Base-by-base conservation (phyloP, 108 stramenopile species). In the Conticribra weissflogii region DNA sequence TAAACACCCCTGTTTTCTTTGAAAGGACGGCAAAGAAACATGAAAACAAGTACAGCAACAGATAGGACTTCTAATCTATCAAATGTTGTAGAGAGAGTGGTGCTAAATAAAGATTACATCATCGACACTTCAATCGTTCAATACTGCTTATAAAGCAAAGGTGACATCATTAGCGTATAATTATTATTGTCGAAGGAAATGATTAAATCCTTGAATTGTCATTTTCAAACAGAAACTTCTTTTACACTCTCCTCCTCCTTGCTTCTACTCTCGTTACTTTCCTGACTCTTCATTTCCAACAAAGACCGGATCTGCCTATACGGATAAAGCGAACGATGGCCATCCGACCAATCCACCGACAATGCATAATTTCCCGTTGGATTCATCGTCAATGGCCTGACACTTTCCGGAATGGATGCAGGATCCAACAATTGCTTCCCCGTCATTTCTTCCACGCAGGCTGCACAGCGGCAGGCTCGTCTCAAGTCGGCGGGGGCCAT, bases 391-490 rank as follows among this genome's bases (percentile, higher is more conserved):
- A 83, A 30, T 2, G 94, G 94, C 63, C 64, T 63, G 52, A 96
- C 67, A 1, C 63, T 53, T 14, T 89, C 90, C n/a, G 88, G 48
- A 51, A 93, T 56, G 2, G 71, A 77, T n/a, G 76, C 59, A 15
- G 87, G 80, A 28, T 78, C 77, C 49, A 93, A 65, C 21, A 91
- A 86, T 68, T 93, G 90, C 62, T 81, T 89, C 16, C 95, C 95
- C n/a, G 95, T 92, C 76, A 93, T 45, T 72, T 96, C 96, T 66
- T 96, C 96, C 45, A 96, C 93, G 57, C 96, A 96, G 2, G 81
- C 74, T 22, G 96, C 96, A 74, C 96, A 96, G 23, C 92, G 83
- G 71, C 96, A 96, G 24, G 63, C 87, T 53, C 88, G 44, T 74
- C 89, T 79, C 31, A 93, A 63, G 8, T 79, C 74, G 52, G 87